Base-by-base conservation (phyloP, 2,329 filamentous ascomycete genomes). In the Trichoderma koningiopsis region DNA sequence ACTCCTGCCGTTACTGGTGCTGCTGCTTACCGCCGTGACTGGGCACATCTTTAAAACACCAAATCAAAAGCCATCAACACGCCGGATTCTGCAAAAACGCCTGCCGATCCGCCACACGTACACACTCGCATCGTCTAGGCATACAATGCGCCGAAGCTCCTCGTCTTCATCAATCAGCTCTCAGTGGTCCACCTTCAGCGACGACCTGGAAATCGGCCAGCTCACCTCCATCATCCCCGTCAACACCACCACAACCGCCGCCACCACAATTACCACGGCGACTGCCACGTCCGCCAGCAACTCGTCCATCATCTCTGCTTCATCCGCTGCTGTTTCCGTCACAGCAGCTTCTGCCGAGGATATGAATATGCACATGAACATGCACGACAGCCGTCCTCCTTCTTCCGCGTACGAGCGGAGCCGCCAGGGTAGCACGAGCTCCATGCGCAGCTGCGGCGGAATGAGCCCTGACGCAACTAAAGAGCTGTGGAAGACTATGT, bases 401-500 rank as follows among this genome's bases (percentile, higher is more conserved):
- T 13, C 24, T 35, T 27, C 31, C 56, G 22, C 56, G 31, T 68
- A 72, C 66, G 63, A 70, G 10, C 71, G 71, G 68, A 70, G 71
- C 53, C 70, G 76, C 47, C 72, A 76, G 69, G 70, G 76, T 16
- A 76, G 75, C 73, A 73, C 75, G 43, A 76, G 72, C 61, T 77
- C 76, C 5, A 75, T 76, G 11, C 76, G 71, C 8, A 77, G 76
- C 73, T 77, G 76, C 71, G 76, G 76, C 70, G 71, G 71, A 71
- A 76, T 81, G 77, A 77, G 72, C 29, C 73, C 74, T 29, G 79
- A 81, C 35, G 81, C 83, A 70, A 82, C 79, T 4, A 76, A 78
- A 24, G 79, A 81, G 43, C 74, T 85, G 3, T 85, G 83, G 83
- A 74, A 77, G 60, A 83, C 83, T 72, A 85, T 85, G 83, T 78